Percentiles rank a stretch among this genome's conserved stretches.
phyloP scores from a whole-genome alignment of 805 yeast species.

The Zygoascus flipseniorum region DNA sequence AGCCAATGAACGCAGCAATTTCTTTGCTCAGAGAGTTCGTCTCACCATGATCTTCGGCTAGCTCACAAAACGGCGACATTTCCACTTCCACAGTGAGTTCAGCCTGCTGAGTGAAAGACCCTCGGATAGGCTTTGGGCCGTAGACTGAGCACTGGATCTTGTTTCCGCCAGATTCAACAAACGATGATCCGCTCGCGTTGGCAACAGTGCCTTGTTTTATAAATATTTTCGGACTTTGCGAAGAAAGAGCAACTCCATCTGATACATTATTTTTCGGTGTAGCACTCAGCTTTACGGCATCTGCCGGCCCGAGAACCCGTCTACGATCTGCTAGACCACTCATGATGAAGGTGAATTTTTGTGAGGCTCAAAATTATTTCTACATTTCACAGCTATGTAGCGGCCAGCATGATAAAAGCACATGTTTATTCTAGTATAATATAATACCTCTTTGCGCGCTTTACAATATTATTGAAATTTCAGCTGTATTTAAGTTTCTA shows the following conservation, averaged over 20 bases:
- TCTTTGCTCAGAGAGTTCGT: constrained; percentile 25
- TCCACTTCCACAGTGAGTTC: constrained; percentile 52
- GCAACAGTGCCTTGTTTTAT: constrained; percentile 56
- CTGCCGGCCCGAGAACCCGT: constrained; percentile 75
- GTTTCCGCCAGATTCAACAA: constrained; percentile 56
- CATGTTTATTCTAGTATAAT: no score
- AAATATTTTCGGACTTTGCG: constrained; percentile 36
- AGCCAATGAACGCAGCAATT: constrained; percentile 42
- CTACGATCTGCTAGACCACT: constrained; percentile 54
- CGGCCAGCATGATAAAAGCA: no score
- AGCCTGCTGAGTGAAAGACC: constrained; percentile 61
- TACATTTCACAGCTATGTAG: no score
- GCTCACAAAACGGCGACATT: constrained; percentile 44
- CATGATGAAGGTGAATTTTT: constrained; percentile 9
- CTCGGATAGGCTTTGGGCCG: constrained; percentile 84
- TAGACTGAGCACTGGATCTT: constrained; percentile 61
- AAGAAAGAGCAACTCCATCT: constrained; percentile 4
- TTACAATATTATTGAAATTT: no score
- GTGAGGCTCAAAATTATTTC: no score
- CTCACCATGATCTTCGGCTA: constrained; percentile 17
- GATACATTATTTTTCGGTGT: constrained; percentile 15
- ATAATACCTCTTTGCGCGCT: no score
- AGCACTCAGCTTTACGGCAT: constrained; percentile 42
- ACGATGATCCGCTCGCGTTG: constrained; percentile 77
- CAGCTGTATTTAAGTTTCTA: no score